Base-by-base conservation (phyloP, 1,284 basidiomycete species). In the Ceratobasidium theobromae region DNA sequence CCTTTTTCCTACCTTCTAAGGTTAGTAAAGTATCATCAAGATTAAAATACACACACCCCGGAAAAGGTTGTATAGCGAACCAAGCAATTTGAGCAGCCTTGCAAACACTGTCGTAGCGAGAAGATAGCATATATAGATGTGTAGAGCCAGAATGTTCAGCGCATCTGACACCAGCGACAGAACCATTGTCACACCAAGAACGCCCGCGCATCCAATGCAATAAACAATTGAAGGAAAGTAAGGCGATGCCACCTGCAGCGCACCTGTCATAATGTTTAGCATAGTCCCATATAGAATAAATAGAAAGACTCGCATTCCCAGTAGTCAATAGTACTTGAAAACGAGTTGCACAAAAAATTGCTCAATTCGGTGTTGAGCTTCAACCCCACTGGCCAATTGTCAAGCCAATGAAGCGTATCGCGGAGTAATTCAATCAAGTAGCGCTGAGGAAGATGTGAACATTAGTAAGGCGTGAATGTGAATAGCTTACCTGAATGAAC, bases 301-400 rank as follows among this genome's bases (percentile, higher is more conserved):
- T 33, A 8, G 55, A 32, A 38, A 9, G n/a, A 78, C 86, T 55
- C 67, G 91, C 91, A 77, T 38, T 83, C 83, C 90, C 91, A 95
- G 4, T 82, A 72, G 2, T 79, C 78, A 4, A 91, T 82, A 3
- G 88, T 70, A 25, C 82, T 81, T 0, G 86, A 79, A 65, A 95
- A 88, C 0, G 84, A 80, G 67, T 86, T 82, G 33, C 87, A 86
- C 72, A 94, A 91, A 73, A 96, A 91, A 18, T 82, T 79, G 71
- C 93, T 91, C 16, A 98, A 82, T 71, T 98, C 93, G 0, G 93
- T 93, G 74, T 99, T 99, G 67, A 99, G 86, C 77, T 99, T 99
- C 46, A 99, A 78, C 1, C 97, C 96, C 0, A 89, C 93, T 0
- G 96, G 96, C 95, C 97, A 99, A 66, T 89, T 86, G 74, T 96